phyloP scores from a whole-genome alignment of 2,329 filamentous ascomycete species.

The Neofusicoccum ribis region DNA sequence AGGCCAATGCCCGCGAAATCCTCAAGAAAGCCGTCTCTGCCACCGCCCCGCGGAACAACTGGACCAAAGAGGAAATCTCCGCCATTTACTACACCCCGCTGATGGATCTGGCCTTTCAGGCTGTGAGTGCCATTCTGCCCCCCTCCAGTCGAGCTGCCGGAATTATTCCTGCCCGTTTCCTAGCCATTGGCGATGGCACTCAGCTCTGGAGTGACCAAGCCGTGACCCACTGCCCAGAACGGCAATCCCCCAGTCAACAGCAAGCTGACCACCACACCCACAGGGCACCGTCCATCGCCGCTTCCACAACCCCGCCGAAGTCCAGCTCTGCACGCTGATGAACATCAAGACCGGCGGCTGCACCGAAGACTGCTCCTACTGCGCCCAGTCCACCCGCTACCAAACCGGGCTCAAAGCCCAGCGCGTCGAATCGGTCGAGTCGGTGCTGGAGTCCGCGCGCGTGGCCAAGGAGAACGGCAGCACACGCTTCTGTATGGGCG shows the following conservation, averaged over 20 bases:
- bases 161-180: not conserved
- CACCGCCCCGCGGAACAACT: slow-evolving; percentile 65
- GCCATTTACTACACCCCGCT: slow-evolving; percentile 80
- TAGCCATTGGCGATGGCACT: slow-evolving; percentile 1
- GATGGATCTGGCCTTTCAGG: slow-evolving; percentile 74
- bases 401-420: slow-evolving; percentile 75
- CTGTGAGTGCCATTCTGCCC: slow-evolving; percentile 52
- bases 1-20: slow-evolving; percentile 23
- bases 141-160: not conserved
- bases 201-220: not conserved
- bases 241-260: too few species aligned
- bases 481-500: slow-evolving; percentile 93
- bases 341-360: slow-evolving; percentile 96
- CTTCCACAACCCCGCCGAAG: slow-evolving; percentile 79
- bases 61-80: slow-evolving; percentile 79
- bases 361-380: slow-evolving; percentile 91
- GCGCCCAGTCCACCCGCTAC: slow-evolving; percentile 83
- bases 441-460: slow-evolving; percentile 75
- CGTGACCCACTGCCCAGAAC: not conserved
- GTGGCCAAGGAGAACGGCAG: slow-evolving; percentile 80
- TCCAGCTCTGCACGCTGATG: slow-evolving; percentile 93
- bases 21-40: slow-evolving; percentile 59
- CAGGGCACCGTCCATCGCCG: slow-evolving; percentile 77
- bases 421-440: slow-evolving; percentile 75
- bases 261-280: not conserved